phyloP scores from a whole-genome alignment of 345 rosid genomes.

The Gossypioides kirkii region DNA sequence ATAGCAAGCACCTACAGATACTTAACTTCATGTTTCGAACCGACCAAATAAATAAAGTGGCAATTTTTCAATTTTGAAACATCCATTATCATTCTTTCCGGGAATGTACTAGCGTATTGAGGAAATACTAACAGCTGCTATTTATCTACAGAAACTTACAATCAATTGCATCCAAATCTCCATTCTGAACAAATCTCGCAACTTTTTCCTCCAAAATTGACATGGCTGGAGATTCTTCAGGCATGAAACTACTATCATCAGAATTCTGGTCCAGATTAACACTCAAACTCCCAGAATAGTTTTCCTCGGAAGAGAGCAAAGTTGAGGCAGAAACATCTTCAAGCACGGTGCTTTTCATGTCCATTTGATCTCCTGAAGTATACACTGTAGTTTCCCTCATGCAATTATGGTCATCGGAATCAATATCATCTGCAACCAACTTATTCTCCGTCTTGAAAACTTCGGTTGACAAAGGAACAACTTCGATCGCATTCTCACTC shows the following conservation, averaged over 20 bases:
- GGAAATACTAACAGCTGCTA: neutral
- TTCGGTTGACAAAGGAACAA: conserved; percentile 21
- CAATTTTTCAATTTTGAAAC: conserved; percentile 2
- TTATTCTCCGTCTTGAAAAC: neutral
- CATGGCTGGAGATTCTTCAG: conserved; percentile 22
- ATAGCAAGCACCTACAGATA: conserved; percentile 22
- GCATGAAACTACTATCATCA: conserved; percentile 19
- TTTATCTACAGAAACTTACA: conserved; percentile 30
- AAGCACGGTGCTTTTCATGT: conserved; percentile 16
- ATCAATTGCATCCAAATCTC: conserved; percentile 58
- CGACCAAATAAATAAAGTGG: conserved; percentile 12
- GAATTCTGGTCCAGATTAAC: conserved; percentile 15
- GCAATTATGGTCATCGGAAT: conserved; percentile 7
- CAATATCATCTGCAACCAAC: conserved; percentile 7
- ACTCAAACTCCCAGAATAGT: conserved; percentile 13
- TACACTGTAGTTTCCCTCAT: conserved; percentile 16
- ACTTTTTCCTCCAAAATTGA: conserved; percentile 52
- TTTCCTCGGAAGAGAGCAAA: conserved; percentile 12
- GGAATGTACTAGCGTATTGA: neutral
- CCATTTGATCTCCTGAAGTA: conserved; percentile 25
- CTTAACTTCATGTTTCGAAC: conserved; percentile 16
- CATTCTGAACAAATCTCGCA: conserved; percentile 57
- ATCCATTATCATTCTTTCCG: neutral
- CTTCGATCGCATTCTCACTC: conserved; percentile 16
- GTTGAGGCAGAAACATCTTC: conserved; percentile 15